Base-by-base conservation (phyloP, 257 asterid species). In the Solanum sitiens region DNA sequence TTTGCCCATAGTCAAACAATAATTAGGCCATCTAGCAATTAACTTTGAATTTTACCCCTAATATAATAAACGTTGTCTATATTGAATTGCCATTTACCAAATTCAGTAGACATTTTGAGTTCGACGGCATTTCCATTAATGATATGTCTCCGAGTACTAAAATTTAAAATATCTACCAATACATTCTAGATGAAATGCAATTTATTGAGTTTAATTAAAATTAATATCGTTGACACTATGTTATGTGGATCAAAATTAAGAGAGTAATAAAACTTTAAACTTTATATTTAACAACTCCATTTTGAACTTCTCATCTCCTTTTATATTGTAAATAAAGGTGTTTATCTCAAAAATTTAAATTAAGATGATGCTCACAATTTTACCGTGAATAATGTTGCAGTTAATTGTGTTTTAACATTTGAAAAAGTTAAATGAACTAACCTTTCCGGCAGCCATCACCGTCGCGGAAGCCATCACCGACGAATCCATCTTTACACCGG, bases 381-480 rank as follows among this genome's bases (percentile, higher is more conserved):
- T 27, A 47, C 25, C 0, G 33, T 11, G 20, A 45, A 77, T 25
- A 77, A 25, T 77, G 39, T 77, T 27, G 85, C 42, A 27, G 13
- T 77, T 12, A 77, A 44, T 18, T 44, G 4, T 14, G 4, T 14
- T 44, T 44, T 25, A 77, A 14, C 84, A 27, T 1, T 77, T 25
- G 30, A 11, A 12, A 11, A 10, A 4, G 5, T 5, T 11, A 23
- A 3, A 1, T 7, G 8, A 74, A 87, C 95, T 88, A 42, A 96
- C 99, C 94, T 94, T 75, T 90, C 86, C 83, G 89, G 94, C 98
- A 95, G 15, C 94, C 91, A 21, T 10, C 33, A 12, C 96, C 94
- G 59, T 16, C 91, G 59, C 25, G 14, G 91, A 94, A 96, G 33
- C 98, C 99, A 90, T 94, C 96, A 84, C 99, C 99, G 90, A 4